phyloP scores from a whole-genome alignment of 768 basidiomycete species.

The Mrakia blollopis region DNA sequence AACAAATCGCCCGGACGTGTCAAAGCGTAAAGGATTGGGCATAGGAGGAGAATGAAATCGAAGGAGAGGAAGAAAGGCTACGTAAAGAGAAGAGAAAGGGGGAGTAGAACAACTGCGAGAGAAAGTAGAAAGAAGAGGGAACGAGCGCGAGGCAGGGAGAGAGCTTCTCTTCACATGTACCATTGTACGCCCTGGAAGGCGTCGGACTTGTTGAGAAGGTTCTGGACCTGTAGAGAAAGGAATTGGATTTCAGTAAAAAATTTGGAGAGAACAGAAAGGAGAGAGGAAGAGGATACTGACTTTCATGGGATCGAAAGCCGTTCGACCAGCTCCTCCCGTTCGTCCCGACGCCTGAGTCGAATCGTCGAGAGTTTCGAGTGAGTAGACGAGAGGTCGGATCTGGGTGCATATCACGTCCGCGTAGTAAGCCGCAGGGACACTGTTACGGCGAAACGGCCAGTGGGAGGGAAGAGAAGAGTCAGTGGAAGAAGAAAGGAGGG shows the following conservation, averaged over 20 bases:
- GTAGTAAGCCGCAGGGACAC: constrained; percentile 17
- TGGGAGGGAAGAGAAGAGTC: no score
- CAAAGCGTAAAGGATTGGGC: no score
- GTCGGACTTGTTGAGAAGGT: not conserved
- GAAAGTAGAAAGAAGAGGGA: not conserved
- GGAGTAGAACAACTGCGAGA: no score
- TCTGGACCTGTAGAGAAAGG: not conserved
- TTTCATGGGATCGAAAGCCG: constrained; percentile 5
- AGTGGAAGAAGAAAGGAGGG: not conserved
- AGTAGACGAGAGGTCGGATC: constrained; percentile 14
- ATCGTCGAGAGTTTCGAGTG: not conserved
- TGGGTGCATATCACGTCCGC: constrained; percentile 22
- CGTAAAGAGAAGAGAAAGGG: no score
- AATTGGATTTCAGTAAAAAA: no score
- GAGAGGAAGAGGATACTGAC: not conserved
- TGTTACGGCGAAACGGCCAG: not conserved
- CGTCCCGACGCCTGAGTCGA: constrained; percentile 13
- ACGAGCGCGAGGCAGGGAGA: not conserved
- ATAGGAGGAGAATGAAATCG: no score
- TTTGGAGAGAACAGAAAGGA: no score
- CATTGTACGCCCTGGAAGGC: not conserved
- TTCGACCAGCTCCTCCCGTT: not conserved
- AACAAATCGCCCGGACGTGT: no score
- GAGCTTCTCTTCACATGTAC: not conserved
- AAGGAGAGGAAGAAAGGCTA: no score